These are phyloP conservation scores for Apophysomyces variabilis DNA, from an alignment of 371 early-diverging fungal species.

Conservation along the genomic window DNA sequence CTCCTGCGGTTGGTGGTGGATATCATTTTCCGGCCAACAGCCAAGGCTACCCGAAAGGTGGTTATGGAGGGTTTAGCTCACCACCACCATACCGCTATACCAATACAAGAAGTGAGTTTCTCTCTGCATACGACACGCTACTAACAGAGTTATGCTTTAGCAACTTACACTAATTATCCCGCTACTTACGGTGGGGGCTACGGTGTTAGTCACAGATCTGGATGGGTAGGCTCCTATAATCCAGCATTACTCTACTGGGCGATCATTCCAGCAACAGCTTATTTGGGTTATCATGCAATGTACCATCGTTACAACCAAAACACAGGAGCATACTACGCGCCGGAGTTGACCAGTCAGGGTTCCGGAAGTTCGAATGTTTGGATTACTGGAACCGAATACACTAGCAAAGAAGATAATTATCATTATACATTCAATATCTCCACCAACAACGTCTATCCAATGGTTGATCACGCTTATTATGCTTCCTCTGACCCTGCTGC, in stretches of 20 bases:
- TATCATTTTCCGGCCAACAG: constrained; percentile 28
- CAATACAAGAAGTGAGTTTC: constrained; percentile 35
- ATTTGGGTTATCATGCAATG: constrained; percentile 34
- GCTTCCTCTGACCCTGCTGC: constrained; percentile 44
- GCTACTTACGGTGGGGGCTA: constrained; percentile 44
- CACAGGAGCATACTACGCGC: constrained; percentile 53
- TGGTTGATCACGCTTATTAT: constrained; percentile 44
- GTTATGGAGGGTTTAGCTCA: constrained; percentile 32
- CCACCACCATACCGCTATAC: constrained; percentile 26
- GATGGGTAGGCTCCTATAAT: constrained; percentile 45
- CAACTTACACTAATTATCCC: constrained; percentile 39
- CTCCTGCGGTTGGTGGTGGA: constrained; percentile 21
- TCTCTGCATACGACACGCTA: neutral
- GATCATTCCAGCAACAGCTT: constrained; percentile 41
- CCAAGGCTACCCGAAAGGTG: constrained; percentile 35
- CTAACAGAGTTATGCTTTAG: constrained; percentile 15
- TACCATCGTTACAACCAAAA: constrained; percentile 50
- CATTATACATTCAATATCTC: constrained; percentile 40
- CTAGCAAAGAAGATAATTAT: constrained; percentile 37
- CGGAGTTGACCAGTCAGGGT: constrained; percentile 31
- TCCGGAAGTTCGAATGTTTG: constrained; percentile 31
- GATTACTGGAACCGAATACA: constrained; percentile 47
- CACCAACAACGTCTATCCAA: constrained; percentile 34
- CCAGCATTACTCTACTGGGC: constrained; percentile 44
- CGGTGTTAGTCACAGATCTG: constrained; percentile 31